Evolutionary conservation across 2,329 filamentous ascomycete species (phyloP), one percentile per base, ranked within the genome.

Genomic region (Epichloe hybrida): DNA sequence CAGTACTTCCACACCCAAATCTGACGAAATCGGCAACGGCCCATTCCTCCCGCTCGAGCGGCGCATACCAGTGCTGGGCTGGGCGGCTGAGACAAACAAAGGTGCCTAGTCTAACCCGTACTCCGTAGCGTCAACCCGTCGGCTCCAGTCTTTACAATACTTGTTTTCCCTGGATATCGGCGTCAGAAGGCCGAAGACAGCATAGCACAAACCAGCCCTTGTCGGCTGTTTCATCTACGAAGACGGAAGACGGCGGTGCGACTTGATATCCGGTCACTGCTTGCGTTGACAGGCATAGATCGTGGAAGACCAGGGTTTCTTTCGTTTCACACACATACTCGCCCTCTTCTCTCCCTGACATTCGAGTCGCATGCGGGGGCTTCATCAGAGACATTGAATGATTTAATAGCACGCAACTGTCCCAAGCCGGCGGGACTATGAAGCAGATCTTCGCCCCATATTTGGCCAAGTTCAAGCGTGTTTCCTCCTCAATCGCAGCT

Each of bases 31-130:
- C 13, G 31, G 23, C 47, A 42, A 8, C 47, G 13, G 40, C 15
- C 31, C 37, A 41, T 49, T 42, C 43, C 44, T 41, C 8, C 34
- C 38, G 20, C 40, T 38, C 31, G 40, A 43, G 9, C 39, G 23
- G 4, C n/a, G n/a, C 48, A 50, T 53, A 20, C 51, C 51, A 50
- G 48, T 35, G 15, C 36, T 36, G 20, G 48, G 48, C 51, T 48
- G 40, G 9, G 23, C 31, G 15, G 8, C 42, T 44, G 38, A 48
- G 23, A 50, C 47, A 39, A 23, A 44, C 35, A 35, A 34, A 37
- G 17, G 36, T 46, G 34, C 35, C 47, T 42, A 50, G 17, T 31
- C 27, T 31, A 31, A 31, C 27, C 27, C 27, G 27, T 11, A 11
- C 27, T 31, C 27, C 27, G 8, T 17, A 11, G 45, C 12, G 41